Conservation (phyloP, 2,329 filamentous ascomycete genomes). For the Cladophialophora bantiana region DNA sequence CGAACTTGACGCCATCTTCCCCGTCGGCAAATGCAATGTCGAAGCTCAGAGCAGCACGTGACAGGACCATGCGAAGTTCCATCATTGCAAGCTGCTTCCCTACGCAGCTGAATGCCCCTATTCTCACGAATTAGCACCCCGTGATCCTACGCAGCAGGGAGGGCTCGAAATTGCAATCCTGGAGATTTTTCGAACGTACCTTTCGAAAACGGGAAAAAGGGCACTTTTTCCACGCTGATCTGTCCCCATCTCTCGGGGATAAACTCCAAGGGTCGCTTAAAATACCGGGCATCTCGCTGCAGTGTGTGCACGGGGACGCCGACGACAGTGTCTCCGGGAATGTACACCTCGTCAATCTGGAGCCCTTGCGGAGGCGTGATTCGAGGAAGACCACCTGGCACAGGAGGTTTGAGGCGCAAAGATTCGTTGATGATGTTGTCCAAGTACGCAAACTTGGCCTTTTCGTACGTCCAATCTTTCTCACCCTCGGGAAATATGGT, state of each 20-base stretch:
- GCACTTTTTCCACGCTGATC: not conserved
- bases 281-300: not conserved
- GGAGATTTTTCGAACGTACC: not conserved
- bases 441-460: not conserved
- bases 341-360: not conserved
- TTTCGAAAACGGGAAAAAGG: conserved; percentile 3
- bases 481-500: not conserved
- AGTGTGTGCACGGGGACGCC: not conserved
- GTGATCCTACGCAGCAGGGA: not conserved
- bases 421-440: conserved; percentile 7
- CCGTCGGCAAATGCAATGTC: not conserved
- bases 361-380: conserved; percentile 2
- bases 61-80: conserved; percentile 5
- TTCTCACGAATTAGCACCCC: not conserved
- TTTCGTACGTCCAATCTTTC: conserved; percentile 3
- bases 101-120: not conserved
- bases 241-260: not conserved
- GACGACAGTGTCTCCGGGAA: conserved; percentile 3
- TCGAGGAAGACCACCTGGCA: conserved; percentile 12
- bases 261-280: not conserved
- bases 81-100: conserved; percentile 5
- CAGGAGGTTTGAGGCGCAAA: conserved; percentile 3
- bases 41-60: not conserved
- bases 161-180: not conserved
- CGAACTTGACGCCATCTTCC: not conserved